Conservation (phyloP, 352 stramenopile species). For the Phytophthora colocasiae region DNA sequence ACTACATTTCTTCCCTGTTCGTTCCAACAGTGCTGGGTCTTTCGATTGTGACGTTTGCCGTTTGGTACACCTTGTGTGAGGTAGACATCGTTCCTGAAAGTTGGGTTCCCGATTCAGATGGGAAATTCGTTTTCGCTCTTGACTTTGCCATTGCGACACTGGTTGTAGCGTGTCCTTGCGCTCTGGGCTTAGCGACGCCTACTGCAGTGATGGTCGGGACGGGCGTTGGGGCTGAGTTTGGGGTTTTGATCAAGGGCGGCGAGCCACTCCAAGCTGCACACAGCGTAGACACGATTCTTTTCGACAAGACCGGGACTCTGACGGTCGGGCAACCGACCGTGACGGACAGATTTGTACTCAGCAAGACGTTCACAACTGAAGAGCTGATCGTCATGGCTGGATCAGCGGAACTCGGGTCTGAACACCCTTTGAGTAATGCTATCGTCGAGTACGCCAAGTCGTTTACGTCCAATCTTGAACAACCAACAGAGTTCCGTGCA, state of each 20-base stretch:
- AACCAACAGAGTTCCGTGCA: slow-evolving; percentile 72
- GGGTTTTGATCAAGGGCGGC: slow-evolving; percentile 98
- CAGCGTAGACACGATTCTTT: slow-evolving; percentile 94
- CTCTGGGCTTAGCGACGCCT: slow-evolving; percentile 97
- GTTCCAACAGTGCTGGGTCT: slow-evolving; percentile 93
- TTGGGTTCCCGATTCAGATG: slow-evolving; percentile 71
- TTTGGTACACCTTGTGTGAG: slow-evolving; percentile 91
- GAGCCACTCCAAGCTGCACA: slow-evolving; percentile 88
- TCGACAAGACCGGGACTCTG: slow-evolving; percentile 99
- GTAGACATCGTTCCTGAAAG: slow-evolving; percentile 56
- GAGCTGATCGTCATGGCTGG: slow-evolving; percentile 82
- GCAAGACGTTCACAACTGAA: slow-evolving; percentile 61
- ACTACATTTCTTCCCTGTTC: slow-evolving; percentile 95
- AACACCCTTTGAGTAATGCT: slow-evolving; percentile 94
- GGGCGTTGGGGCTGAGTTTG: slow-evolving; percentile 94
- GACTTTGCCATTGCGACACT: slow-evolving; percentile 97
- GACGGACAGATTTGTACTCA: slow-evolving; percentile 73
- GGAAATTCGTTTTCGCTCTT: slow-evolving; percentile 92
- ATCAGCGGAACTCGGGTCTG: slow-evolving; percentile 91
- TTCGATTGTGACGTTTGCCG: slow-evolving; percentile 93
- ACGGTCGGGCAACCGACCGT: slow-evolving; percentile 91
- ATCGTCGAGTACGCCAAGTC: slow-evolving; percentile 90
- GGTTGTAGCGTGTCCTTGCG: slow-evolving; percentile 98
- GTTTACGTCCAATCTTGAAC: slow-evolving; percentile 62
- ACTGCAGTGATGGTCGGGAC: slow-evolving; percentile 98